Percentiles rank a stretch among this genome's conserved stretches.
phyloP scores from a whole-genome alignment of 768 basidiomycete species.

The Tulasnella calospora region DNA sequence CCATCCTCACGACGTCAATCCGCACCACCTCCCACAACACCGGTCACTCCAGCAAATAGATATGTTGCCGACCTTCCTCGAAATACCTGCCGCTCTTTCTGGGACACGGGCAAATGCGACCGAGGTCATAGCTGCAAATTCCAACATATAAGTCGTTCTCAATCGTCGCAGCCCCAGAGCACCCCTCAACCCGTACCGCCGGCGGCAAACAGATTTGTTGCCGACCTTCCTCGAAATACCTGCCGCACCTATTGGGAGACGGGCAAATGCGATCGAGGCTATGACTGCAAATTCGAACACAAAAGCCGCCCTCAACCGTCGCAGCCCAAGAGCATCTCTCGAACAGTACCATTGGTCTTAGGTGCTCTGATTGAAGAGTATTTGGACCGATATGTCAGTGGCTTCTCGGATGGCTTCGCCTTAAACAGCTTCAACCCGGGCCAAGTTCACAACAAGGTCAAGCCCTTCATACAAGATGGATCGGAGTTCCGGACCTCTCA shows the following conservation, averaged over 20 bases:
- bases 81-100: not conserved
- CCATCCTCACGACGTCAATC: not conserved
- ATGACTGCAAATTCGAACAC: not conserved
- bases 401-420: not conserved
- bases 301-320: not conserved
- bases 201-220: conserved; percentile 21
- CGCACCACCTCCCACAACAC: not conserved
- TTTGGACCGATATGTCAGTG: not conserved
- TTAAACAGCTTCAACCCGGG: not conserved
- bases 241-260: not conserved
- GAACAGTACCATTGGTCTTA: not conserved
- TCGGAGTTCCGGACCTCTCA: conserved; percentile 43
- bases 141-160: not conserved
- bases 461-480: conserved; percentile 32
- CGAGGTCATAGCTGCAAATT: not conserved
- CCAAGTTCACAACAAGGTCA: not conserved
- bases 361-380: not conserved
- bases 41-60: not conserved
- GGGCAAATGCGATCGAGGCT: conserved; percentile 19
- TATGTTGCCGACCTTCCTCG: not conserved
- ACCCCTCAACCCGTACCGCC: no score
- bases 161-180: not conserved
- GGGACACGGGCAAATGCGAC: not conserved
- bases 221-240: not conserved
- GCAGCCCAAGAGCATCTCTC: not conserved